Conservation (phyloP, 2,329 filamentous ascomycete species). For the Pyrenochaeta sp. region DNA sequence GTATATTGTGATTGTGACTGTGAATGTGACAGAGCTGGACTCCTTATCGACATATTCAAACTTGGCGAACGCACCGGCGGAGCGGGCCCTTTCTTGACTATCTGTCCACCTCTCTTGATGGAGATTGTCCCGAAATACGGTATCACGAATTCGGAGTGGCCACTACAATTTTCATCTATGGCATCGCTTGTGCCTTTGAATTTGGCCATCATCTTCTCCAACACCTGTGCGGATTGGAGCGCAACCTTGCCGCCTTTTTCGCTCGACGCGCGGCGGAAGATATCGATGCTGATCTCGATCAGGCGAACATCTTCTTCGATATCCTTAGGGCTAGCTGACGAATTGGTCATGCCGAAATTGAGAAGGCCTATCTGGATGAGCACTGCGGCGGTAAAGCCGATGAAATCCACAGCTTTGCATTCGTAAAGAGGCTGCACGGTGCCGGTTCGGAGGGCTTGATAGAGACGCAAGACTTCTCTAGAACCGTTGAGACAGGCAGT, state of each 20-base stretch:
- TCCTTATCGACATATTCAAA: slow-evolving; percentile 2
- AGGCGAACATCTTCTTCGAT: slow-evolving; percentile 48
- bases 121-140: slow-evolving; percentile 55
- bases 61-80: slow-evolving; percentile 5
- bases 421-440: slow-evolving; percentile 52
- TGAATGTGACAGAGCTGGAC: slow-evolving; percentile 6
- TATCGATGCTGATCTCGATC: slow-evolving; percentile 53
- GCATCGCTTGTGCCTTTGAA: slow-evolving; percentile 24
- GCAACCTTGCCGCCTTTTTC: slow-evolving; percentile 54
- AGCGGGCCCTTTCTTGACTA: slow-evolving; percentile 10
- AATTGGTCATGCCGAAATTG: slow-evolving; percentile 39
- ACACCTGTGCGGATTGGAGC: slow-evolving; percentile 48
- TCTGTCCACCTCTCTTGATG: slow-evolving; percentile 41
- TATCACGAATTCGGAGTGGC: slow-evolving; percentile 45
- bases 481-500: slow-evolving; percentile 53
- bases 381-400: slow-evolving; percentile 56
- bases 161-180: slow-evolving; percentile 17
- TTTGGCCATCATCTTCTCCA: slow-evolving; percentile 49
- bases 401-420: slow-evolving; percentile 58
- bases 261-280: slow-evolving; percentile 51
- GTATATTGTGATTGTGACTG: slow-evolving; percentile 16
- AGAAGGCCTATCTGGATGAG: slow-evolving; percentile 55
- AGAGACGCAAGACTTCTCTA: slow-evolving; percentile 52
- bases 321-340: slow-evolving; percentile 29
- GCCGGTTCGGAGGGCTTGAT: slow-evolving; percentile 49